Percentiles rank a stretch among this genome's conserved stretches.
phyloP scores from a whole-genome alignment of 2,329 filamentous ascomycete genomes.

The Aspergillus phoenicis region DNA sequence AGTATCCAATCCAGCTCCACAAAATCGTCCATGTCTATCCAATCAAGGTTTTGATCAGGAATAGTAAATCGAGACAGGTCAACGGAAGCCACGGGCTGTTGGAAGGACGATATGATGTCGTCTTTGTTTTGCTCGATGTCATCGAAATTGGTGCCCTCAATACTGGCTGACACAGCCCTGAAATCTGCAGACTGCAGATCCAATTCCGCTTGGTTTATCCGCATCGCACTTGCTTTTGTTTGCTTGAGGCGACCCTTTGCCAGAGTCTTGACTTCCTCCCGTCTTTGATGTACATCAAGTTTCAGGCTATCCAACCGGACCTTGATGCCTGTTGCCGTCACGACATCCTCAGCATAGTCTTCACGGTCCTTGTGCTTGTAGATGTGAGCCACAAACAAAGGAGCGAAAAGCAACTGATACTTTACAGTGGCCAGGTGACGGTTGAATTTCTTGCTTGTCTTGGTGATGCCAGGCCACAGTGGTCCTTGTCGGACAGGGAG shows the following conservation, averaged over 20 bases:
- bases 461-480: slow-evolving; percentile 89
- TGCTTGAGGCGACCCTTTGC: slow-evolving; percentile 75
- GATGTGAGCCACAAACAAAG: slow-evolving; percentile 91
- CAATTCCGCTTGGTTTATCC: slow-evolving; percentile 90
- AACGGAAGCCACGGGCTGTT: slow-evolving; percentile 54
- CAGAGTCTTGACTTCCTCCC: slow-evolving; percentile 85
- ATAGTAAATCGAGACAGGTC: slow-evolving; percentile 89
- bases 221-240: slow-evolving; percentile 85
- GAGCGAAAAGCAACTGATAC: slow-evolving; percentile 89
- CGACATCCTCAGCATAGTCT: slow-evolving; percentile 74
- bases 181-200: slow-evolving; percentile 91
- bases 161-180: slow-evolving; percentile 87
- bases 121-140: slow-evolving; percentile 67
- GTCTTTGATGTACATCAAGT: slow-evolving; percentile 90
- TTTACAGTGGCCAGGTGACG: slow-evolving; percentile 98
- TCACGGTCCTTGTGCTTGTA: slow-evolving; percentile 98
- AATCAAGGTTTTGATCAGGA: slow-evolving; percentile 89
- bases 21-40: slow-evolving; percentile 99
- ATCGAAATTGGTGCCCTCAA: slow-evolving; percentile 76
- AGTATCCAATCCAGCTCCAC: slow-evolving; percentile 97
- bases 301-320: slow-evolving; percentile 96
- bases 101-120: slow-evolving; percentile 59
- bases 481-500: slow-evolving; percentile 89
- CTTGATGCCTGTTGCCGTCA: slow-evolving; percentile 94
- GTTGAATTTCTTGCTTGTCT: slow-evolving; percentile 98